These are phyloP conservation scores for Trametes sanguinea DNA, from an alignment of 768 basidiomycete species.

Conservation along the genomic window DNA sequence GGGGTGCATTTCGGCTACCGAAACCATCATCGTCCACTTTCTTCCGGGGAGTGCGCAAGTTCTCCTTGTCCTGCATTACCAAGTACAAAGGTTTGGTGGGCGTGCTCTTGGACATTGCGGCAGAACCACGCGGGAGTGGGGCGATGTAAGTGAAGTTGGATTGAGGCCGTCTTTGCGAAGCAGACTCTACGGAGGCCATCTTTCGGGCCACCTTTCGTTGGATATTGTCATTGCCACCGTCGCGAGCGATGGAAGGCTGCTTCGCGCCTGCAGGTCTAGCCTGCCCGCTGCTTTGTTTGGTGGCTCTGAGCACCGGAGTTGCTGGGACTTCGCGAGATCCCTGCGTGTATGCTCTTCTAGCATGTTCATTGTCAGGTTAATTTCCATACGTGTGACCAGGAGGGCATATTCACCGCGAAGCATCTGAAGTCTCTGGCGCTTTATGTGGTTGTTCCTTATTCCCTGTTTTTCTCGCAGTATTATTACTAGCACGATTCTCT, in stretches of 20 bases:
- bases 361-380: too few species aligned
- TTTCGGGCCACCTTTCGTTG: background rate
- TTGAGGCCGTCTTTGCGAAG: constrained; percentile 1
- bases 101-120: background rate
- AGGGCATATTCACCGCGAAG: too few species aligned
- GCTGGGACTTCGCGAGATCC: too few species aligned
- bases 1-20: background rate
- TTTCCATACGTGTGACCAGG: too few species aligned
- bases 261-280: background rate
- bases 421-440: too few species aligned
- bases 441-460: too few species aligned
- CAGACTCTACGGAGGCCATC: background rate
- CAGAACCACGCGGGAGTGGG: background rate
- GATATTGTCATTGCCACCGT: background rate
- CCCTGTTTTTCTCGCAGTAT: too few species aligned
- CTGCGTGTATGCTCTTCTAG: too few species aligned
- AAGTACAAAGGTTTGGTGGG: background rate
- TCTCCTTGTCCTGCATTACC: background rate
- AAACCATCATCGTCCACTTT: background rate
- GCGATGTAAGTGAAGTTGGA: constrained; percentile 16
- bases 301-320: background rate
- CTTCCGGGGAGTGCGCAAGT: background rate
- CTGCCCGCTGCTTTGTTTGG: background rate
- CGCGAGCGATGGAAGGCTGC: background rate
- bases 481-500: too few species aligned